Evolutionary conservation across 2,329 filamentous ascomycete species (phyloP), one percentile per base, ranked within the genome.

Genomic region (Penicillium brasilianum): DNA sequence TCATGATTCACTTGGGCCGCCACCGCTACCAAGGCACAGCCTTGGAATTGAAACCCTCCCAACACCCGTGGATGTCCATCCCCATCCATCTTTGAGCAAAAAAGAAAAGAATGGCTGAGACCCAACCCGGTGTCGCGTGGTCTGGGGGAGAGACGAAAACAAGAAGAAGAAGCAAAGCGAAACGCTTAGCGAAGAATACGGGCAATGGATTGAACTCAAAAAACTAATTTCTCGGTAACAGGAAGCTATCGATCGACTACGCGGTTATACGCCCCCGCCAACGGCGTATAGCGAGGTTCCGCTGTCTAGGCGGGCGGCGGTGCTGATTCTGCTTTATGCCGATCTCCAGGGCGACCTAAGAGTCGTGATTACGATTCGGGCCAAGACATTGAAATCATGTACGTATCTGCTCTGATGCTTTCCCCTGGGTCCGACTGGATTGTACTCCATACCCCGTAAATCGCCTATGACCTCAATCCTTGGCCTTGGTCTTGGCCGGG

Each of bases 321-420:
- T 98, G 43, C 80, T 98, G 57, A 85, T 98, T 52, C 84, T 98
- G 55, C 84, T 98, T 1, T 97, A 95, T 74, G 92, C 93, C 37
- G 94, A 97, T 76, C 85, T 85, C 46, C 82, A 85, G 64, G 94
- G 94, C 43, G 90, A 96, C 67, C 80, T 98, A 61, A 86, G 84
- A 63, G 85, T 88, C 10, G 85, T 88, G 16, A 79, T 89, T 55
- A 89, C 87, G 3, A 87, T 88, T 73, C 81, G 87, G 60, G 83
- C 85, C 50, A 82, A 82, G 57, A 85, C 82, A 32, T 74, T 88
- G 61, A 85, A 82, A 71, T 86, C 83, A 62, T 89, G 84, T 81
- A 77, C 66, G 68, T 69, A 34, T 25, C 18, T 30, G 44, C n/a
- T 14, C 18, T 20, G 18, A 22, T 53, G 0, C n/a, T 41, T 39